Percentiles rank a stretch among this genome's conserved stretches.
Evolutionary conservation across 2,329 filamentous ascomycete genomes (phyloP).

Genomic region (Hypomyces rosellus): DNA sequence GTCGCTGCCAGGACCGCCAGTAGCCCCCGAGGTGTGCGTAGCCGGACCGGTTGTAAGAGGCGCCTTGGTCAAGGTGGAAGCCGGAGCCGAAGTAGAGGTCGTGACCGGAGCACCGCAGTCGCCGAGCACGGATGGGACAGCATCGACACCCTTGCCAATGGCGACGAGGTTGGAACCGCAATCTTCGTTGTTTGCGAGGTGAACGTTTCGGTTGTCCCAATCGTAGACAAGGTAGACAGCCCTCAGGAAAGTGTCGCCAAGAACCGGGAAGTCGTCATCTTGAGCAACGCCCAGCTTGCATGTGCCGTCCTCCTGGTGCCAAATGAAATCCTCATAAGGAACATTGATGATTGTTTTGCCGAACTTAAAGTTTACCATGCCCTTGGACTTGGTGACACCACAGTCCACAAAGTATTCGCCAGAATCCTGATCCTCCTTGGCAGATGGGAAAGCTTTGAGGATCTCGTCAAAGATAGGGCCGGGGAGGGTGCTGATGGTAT

Average conservation of each 20-base stretch:
- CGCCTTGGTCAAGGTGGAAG: conserved; percentile 12
- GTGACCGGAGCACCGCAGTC: conserved; percentile 21
- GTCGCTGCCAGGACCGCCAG: neutral
- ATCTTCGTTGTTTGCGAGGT: conserved; percentile 31
- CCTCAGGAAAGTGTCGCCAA: conserved; percentile 40
- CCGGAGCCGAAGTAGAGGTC: conserved; percentile 12
- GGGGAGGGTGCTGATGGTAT: conserved; percentile 61
- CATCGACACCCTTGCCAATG: conserved; percentile 33
- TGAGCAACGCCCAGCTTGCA: conserved; percentile 42
- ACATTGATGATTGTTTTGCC: conserved; percentile 39
- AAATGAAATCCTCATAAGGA: conserved; percentile 41
- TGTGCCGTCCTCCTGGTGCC: conserved; percentile 25
- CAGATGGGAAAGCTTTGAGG: conserved; percentile 36
- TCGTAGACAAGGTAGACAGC: conserved; percentile 40
- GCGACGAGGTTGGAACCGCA: conserved; percentile 33
- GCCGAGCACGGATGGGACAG: conserved; percentile 26
- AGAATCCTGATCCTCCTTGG: conserved; percentile 33
- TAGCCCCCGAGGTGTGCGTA: neutral
- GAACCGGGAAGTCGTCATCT: conserved; percentile 33
- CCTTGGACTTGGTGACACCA: conserved; percentile 25
- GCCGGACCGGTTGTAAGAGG: neutral
- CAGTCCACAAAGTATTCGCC: conserved; percentile 46
- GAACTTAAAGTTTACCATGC: conserved; percentile 43
- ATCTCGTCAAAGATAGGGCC: conserved; percentile 44
- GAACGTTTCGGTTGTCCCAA: conserved; percentile 33